Evolutionary conservation across 805 yeast species (phyloP).

Genomic region (Wickerhamiella spandovensis): DNA sequence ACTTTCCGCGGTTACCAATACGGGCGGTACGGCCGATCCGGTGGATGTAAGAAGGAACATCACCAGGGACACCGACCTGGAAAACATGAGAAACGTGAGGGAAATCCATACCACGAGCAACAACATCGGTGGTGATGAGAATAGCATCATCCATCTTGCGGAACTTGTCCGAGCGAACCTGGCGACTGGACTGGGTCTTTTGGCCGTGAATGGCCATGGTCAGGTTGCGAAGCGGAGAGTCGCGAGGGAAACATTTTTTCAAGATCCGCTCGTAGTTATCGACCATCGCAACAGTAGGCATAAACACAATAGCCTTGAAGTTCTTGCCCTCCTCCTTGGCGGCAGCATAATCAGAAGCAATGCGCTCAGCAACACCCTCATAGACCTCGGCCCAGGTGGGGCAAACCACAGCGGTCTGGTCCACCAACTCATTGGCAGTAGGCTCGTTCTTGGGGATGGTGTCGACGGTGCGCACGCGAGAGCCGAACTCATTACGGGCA

Average conservation of each 20-base stretch:
- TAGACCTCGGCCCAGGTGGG: slow-evolving; percentile 43
- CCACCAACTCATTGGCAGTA: slow-evolving; percentile 65
- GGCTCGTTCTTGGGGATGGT: slow-evolving; percentile 63
- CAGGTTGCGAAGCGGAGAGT: slow-evolving; percentile 1
- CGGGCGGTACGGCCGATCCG: slow-evolving; percentile 95
- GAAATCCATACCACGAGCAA: slow-evolving; percentile 95
- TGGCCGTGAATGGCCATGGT: slow-evolving; percentile 49
- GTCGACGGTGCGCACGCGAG: slow-evolving; percentile 35
- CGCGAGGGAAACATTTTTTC: slow-evolving; percentile 14
- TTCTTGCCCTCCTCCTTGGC: slow-evolving; percentile 13
- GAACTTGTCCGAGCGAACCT: slow-evolving; percentile 41
- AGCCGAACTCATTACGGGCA: slow-evolving; percentile 37
- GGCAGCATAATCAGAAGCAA: slow-evolving; percentile 29
- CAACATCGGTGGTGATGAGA: slow-evolving; percentile 79
- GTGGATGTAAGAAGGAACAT: slow-evolving; percentile 72
- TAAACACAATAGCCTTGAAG: slow-evolving; percentile 71
- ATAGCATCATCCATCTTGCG: slow-evolving; percentile 38
- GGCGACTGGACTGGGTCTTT: slow-evolving; percentile 56
- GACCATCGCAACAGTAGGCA: slow-evolving; percentile 63
- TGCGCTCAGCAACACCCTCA: slow-evolving; percentile 38
- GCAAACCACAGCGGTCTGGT: slow-evolving; percentile 50
- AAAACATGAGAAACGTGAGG: slow-evolving; percentile 75
- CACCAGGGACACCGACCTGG: slow-evolving; percentile 68
- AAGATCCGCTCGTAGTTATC: slow-evolving; percentile 40
- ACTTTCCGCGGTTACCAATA: slow-evolving; percentile 69